phyloP scores from a whole-genome alignment of 1,284 basidiomycete genomes.

The Apiotrichum siamense region DNA sequence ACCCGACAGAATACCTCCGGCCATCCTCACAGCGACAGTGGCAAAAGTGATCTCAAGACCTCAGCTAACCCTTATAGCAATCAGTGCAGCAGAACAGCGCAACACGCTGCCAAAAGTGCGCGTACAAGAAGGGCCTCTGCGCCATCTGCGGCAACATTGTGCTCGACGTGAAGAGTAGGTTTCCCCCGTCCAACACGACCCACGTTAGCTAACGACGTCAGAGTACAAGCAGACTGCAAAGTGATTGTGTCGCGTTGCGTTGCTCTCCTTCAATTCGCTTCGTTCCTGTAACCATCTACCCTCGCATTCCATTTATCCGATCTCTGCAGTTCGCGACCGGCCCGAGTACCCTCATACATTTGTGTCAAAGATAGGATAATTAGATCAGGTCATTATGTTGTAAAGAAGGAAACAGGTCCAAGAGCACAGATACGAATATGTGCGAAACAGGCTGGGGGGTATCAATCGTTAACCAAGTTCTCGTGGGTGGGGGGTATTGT shows the following conservation, averaged over 20 bases:
- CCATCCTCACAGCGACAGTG: too few relatives aligned
- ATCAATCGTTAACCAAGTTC: too few relatives aligned
- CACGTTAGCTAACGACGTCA: slow-evolving; percentile 2
- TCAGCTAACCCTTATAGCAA: slow-evolving; percentile 18
- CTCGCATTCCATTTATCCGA: background rate
- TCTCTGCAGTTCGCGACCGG: background rate
- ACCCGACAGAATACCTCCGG: too few relatives aligned
- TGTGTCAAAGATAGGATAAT: slow-evolving; percentile 2
- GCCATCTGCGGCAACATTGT: slow-evolving; percentile 46
- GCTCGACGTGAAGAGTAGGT: slow-evolving; percentile 39
- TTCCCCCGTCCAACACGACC: background rate
- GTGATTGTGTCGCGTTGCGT: slow-evolving; percentile 17
- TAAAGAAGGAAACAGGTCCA: background rate
- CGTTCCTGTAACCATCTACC: background rate
- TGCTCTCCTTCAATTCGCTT: background rate
- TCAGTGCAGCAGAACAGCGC: slow-evolving; percentile 41
- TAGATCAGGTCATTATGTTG: background rate
- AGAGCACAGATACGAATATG: background rate
- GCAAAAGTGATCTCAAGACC: too few relatives aligned
- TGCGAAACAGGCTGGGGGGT: too few relatives aligned
- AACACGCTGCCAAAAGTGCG: slow-evolving; percentile 46
- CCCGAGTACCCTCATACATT: background rate
- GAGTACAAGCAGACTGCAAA: slow-evolving; percentile 41
- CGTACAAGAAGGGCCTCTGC: slow-evolving; percentile 48
- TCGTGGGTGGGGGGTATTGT: too few relatives aligned